These are phyloP conservation scores for Ogataea saltuana DNA, from an alignment of 805 yeast genomes.

Conservation along the genomic window DNA sequence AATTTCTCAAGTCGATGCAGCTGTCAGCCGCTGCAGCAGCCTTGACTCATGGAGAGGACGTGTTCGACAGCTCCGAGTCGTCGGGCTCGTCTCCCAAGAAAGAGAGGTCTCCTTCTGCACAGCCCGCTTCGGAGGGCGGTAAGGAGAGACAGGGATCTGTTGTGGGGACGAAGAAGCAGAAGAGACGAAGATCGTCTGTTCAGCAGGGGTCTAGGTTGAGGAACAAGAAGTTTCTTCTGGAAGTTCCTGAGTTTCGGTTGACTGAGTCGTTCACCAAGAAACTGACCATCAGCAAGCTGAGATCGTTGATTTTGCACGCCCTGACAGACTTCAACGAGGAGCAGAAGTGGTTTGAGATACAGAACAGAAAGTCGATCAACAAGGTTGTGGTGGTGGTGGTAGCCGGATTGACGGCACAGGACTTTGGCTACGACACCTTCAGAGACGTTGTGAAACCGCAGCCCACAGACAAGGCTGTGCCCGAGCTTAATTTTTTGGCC, in stretches of 20 bases:
- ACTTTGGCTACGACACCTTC: conserved; percentile 39
- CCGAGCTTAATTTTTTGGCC: conserved; percentile 37
- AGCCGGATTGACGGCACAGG: conserved; percentile 59
- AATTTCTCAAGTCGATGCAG: conserved; percentile 17
- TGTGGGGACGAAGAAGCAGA: conserved; percentile 14
- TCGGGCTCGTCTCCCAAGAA: conserved; percentile 25
- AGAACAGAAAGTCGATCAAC: conserved; percentile 48
- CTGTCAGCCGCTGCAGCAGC: conserved; percentile 3
- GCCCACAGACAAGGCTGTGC: conserved; percentile 10
- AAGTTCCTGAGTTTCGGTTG: conserved; percentile 26
- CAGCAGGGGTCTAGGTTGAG: conserved; percentile 32
- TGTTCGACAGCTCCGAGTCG: conserved; percentile 7
- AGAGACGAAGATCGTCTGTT: conserved; percentile 43
- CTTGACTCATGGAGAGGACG: conserved; percentile 1
- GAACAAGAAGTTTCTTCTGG: conserved; percentile 36
- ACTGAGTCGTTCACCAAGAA: conserved; percentile 24
- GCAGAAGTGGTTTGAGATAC: conserved; percentile 52
- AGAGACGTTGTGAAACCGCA: conserved; percentile 15
- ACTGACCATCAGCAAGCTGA: conserved; percentile 41
- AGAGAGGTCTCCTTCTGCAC: conserved; percentile 26
- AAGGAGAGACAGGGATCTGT: background rate
- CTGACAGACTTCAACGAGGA: conserved; percentile 42
- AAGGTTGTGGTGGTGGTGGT: conserved; percentile 59
- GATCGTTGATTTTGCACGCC: conserved; percentile 47
- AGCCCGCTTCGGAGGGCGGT: conserved; percentile 1